A percentile compares a stretch with the other conserved stretches of the same genome.
These are phyloP conservation scores for Poa annua DNA, from an alignment of 176 grass and related monocot genomes.

Conservation along the genomic window DNA sequence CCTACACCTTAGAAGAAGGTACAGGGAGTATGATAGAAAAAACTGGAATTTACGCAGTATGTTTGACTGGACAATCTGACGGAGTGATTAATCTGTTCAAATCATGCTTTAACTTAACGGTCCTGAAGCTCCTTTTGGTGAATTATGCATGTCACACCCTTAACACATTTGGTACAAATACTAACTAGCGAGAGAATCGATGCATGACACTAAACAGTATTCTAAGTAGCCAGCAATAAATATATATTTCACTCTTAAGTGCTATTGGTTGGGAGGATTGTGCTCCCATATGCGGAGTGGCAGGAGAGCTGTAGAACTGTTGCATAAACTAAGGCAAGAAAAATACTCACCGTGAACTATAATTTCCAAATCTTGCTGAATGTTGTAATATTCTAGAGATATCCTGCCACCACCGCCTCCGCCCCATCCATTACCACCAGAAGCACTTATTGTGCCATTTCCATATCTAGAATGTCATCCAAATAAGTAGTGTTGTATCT, in stretches of 20 bases:
- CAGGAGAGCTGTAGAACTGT: background rate
- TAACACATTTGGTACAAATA: constrained; percentile 11
- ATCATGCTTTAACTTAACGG: too few species aligned
- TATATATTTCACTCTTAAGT: background rate
- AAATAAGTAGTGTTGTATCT: too few species aligned
- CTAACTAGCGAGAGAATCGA: constrained; percentile 21
- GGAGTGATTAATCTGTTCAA: too few species aligned
- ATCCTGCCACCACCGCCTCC: constrained; percentile 94
- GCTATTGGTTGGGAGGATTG: background rate
- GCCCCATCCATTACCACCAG: constrained; percentile 91
- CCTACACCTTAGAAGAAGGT: too few species aligned
- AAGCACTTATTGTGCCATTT: constrained; percentile 95
- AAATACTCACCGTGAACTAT: constrained; percentile 84
- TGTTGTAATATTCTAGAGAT: constrained; percentile 86
- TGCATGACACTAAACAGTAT: constrained; percentile 11
- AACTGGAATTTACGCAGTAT: too few species aligned
- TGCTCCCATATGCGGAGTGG: background rate
- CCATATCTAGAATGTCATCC: constrained; percentile 65
- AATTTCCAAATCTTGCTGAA: constrained; percentile 90
- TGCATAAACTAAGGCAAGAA: constrained; percentile 39
- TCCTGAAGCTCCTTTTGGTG: too few species aligned
- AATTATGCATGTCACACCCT: background rate
- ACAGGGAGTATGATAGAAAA: too few species aligned
- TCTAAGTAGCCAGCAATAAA: background rate
- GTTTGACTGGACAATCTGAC: too few species aligned